A percentile compares a stretch with the other conserved stretches of the same genome.
These are phyloP conservation scores for Cornus controversa DNA, from an alignment of 148 eudicot genomes.

Conservation along the genomic window DNA sequence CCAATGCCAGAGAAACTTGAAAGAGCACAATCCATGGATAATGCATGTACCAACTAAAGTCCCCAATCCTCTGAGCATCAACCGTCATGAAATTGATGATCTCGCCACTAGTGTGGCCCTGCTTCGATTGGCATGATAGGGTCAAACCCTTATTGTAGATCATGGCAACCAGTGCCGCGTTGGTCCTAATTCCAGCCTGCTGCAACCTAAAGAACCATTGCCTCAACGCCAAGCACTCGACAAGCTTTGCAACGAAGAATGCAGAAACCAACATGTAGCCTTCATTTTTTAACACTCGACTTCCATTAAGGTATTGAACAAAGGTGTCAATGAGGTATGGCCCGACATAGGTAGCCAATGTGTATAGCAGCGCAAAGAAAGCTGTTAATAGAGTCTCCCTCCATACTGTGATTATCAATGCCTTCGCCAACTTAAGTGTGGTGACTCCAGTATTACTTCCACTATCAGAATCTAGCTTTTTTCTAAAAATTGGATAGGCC, in stretches of 20 bases:
- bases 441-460: constrained; percentile 33
- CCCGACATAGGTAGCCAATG: constrained; percentile 49
- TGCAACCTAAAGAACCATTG: constrained; percentile 48
- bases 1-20: constrained; percentile 46
- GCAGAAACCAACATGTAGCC: constrained; percentile 39
- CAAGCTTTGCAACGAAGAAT: constrained; percentile 45
- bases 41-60: constrained; percentile 53
- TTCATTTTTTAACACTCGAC: constrained; percentile 28
- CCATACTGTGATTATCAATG: constrained; percentile 37
- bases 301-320: constrained; percentile 57
- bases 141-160: constrained; percentile 52
- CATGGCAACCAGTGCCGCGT: constrained; percentile 46
- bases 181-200: constrained; percentile 43
- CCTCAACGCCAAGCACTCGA: constrained; percentile 49
- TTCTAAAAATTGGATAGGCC: constrained; percentile 34
- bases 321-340: constrained; percentile 52
- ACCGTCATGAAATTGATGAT: constrained; percentile 58
- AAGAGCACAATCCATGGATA: constrained; percentile 53
- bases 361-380: constrained; percentile 28
- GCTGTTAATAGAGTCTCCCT: constrained; percentile 38
- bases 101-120: constrained; percentile 56
- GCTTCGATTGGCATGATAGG: constrained; percentile 52
- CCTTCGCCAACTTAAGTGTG: constrained; percentile 39
- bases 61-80: constrained; percentile 50
- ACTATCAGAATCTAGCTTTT: constrained; percentile 32